Conservation (phyloP, 2,329 filamentous ascomycete genomes). For the Colletotrichum sp. region DNA sequence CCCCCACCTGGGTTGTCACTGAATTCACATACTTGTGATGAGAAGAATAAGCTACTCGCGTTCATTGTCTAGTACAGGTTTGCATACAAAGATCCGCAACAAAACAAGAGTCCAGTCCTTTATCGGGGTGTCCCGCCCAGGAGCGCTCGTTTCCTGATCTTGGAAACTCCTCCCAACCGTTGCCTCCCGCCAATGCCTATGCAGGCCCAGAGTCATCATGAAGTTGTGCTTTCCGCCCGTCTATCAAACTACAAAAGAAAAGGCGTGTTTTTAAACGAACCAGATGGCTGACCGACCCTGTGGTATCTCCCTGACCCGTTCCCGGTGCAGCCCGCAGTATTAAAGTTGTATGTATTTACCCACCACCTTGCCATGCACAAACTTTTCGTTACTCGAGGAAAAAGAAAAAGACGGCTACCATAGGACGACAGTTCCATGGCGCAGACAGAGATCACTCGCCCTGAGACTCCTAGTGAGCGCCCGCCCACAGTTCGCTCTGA, state of each 20-base stretch:
- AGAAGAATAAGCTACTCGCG: not conserved
- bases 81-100: slow-evolving; percentile 11
- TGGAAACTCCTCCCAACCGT: slow-evolving; percentile 13
- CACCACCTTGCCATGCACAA: slow-evolving; percentile 20
- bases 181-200: slow-evolving; percentile 17
- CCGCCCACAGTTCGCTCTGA: slow-evolving; percentile 59
- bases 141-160: slow-evolving; percentile 12
- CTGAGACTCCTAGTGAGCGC: slow-evolving; percentile 42
- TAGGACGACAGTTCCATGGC: too few relatives aligned
- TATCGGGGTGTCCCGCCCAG: not conserved
- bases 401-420: not conserved
- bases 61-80: slow-evolving; percentile 22
- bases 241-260: slow-evolving; percentile 18
- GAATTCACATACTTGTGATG: not conserved
- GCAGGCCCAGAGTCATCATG: slow-evolving; percentile 15
- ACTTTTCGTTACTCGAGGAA: slow-evolving; percentile 9
- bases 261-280: slow-evolving; percentile 13
- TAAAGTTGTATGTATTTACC: slow-evolving; percentile 26
- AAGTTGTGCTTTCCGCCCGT: slow-evolving; percentile 20
- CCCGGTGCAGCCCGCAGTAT: slow-evolving; percentile 18
- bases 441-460: not conserved
- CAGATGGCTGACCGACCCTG: slow-evolving; percentile 7
- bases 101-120: slow-evolving; percentile 1
- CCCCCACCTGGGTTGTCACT: not conserved
- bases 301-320: slow-evolving; percentile 18